phyloP scores from a whole-genome alignment of 208 protist species.

The Wallacemonas sp. region DNA sequence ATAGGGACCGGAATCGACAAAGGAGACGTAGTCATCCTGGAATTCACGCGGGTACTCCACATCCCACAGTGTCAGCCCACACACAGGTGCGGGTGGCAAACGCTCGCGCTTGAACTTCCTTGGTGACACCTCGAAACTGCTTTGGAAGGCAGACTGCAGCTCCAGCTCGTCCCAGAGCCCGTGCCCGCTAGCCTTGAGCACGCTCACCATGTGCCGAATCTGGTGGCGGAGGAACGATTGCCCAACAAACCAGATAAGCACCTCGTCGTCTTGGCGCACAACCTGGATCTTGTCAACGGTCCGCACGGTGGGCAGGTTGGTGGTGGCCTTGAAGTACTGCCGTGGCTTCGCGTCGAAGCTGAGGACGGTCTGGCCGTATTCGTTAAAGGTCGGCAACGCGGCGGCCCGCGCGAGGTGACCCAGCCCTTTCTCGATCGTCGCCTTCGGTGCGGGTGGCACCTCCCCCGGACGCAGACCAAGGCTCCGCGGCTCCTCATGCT shows the following conservation, averaged over 20 bases:
- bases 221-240: slow-evolving; percentile 84
- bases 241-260: slow-evolving; percentile 86
- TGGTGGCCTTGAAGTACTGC: slow-evolving; percentile 62
- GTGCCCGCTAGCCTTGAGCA: slow-evolving; percentile 72
- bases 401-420: slow-evolving; percentile 63
- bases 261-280: slow-evolving; percentile 86
- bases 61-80: slow-evolving; percentile 87
- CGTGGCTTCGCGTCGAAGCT: slow-evolving; percentile 55
- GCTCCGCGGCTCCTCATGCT: slow-evolving; percentile 47
- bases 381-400: slow-evolving; percentile 83
- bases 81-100: slow-evolving; percentile 67
- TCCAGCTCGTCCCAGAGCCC: slow-evolving; percentile 85
- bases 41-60: slow-evolving; percentile 76
- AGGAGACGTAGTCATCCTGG: slow-evolving; percentile 57
- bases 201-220: slow-evolving; percentile 86
- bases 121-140: slow-evolving; percentile 75
- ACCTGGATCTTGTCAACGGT: slow-evolving; percentile 81
- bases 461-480: slow-evolving; percentile 23
- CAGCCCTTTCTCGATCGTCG: slow-evolving; percentile 47
- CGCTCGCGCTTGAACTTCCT: slow-evolving; percentile 66
- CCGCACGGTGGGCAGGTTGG: slow-evolving; percentile 81
- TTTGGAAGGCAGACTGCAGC: slow-evolving; percentile 65
- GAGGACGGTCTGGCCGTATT: slow-evolving; percentile 69
- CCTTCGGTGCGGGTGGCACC: slow-evolving; percentile 57
- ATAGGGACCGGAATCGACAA: slow-evolving; percentile 76